Evolutionary conservation across 345 rosid species (phyloP).

Genomic region (Lagerstroemia speciosa): DNA sequence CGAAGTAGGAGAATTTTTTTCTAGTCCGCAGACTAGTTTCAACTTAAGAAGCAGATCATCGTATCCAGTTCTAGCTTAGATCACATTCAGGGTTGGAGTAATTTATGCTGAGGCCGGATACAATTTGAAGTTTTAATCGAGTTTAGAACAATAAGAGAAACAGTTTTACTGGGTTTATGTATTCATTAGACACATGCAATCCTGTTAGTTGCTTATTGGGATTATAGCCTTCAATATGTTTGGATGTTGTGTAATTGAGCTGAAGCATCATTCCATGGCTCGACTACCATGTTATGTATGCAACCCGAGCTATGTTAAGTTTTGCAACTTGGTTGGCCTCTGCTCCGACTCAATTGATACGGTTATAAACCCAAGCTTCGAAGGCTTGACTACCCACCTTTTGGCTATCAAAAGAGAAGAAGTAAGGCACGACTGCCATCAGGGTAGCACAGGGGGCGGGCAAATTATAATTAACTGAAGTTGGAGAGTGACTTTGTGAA

Average conservation of each 20-base stretch:
- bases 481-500: neutral
- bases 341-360: neutral
- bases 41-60: neutral
- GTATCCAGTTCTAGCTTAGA: neutral
- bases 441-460: too few relatives aligned
- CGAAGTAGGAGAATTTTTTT: slow-evolving; percentile 20
- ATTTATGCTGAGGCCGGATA: neutral
- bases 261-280: neutral
- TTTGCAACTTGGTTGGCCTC: neutral
- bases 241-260: neutral
- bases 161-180: neutral
- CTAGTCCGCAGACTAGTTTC: neutral
- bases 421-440: too few relatives aligned
- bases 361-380: neutral
- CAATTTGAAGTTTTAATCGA: neutral
- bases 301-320: neutral
- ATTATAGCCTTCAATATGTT: neutral
- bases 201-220: neutral
- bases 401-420: too few relatives aligned
- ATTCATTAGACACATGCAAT: neutral
- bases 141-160: neutral
- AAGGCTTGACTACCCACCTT: neutral
- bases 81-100: neutral
- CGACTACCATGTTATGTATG: neutral
- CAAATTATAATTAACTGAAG: neutral